These are phyloP conservation scores for Adansonia grandidieri DNA, from an alignment of 441 rosid genomes.

Conservation along the genomic window DNA sequence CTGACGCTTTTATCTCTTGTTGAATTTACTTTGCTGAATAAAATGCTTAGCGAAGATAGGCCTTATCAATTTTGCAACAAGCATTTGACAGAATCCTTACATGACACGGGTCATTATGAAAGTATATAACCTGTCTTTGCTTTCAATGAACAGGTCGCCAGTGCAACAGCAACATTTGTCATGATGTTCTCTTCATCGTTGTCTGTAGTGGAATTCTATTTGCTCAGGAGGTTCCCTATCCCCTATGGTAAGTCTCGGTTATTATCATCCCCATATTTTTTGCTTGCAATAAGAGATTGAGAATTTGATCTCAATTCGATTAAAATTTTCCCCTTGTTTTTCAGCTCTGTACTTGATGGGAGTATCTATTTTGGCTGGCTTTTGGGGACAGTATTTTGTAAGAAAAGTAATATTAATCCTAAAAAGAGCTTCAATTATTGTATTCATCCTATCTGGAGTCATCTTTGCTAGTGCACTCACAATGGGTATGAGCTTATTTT, in stretches of 20 bases:
- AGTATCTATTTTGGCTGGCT: conserved; percentile 77
- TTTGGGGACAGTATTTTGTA: conserved; percentile 83
- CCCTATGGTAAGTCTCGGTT: conserved; percentile 61
- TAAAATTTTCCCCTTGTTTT: neutral
- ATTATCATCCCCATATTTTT: neutral
- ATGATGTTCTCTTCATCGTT: conserved; percentile 95
- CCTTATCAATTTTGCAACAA: neutral
- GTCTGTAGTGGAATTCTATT: conserved; percentile 88
- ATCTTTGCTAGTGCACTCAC: conserved; percentile 82
- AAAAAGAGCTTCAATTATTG: conserved; percentile 69
- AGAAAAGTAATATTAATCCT: conserved; percentile 62
- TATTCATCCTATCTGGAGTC: conserved; percentile 85
- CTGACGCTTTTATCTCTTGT: neutral
- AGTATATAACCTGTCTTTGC: neutral
- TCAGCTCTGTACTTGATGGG: conserved; percentile 72
- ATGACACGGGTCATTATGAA: neutral
- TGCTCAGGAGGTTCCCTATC: conserved; percentile 89
- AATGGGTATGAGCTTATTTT: conserved; percentile 55
- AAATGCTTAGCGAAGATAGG: neutral
- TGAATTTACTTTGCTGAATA: neutral
- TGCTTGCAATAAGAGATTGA: neutral
- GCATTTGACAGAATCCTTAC: neutral
- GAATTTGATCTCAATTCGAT: neutral
- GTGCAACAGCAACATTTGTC: conserved; percentile 95
- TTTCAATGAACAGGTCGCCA: conserved; percentile 61